These are phyloP conservation scores for Eustoma russellianum DNA, from an alignment of 257 asterid species.

Conservation along the genomic window DNA sequence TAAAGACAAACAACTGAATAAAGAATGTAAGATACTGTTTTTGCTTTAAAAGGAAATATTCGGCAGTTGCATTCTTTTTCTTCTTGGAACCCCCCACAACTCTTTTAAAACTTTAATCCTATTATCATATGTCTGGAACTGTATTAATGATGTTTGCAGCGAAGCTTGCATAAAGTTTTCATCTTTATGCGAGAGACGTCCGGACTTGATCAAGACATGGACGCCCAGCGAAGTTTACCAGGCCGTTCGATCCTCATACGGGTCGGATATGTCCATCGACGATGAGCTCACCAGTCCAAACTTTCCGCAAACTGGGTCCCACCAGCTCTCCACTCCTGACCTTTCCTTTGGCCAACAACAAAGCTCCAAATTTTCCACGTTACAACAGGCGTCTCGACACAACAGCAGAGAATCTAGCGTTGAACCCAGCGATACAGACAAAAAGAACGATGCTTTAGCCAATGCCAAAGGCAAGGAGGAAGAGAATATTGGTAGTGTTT, in stretches of 20 bases:
- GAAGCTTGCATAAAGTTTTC: slow-evolving; percentile 77
- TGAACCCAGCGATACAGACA: slow-evolving; percentile 15
- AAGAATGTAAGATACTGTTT: background rate
- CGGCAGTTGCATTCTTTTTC: background rate
- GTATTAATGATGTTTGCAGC: slow-evolving; percentile 26
- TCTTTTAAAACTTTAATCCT: background rate
- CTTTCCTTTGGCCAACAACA: slow-evolving; percentile 10
- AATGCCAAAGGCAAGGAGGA: slow-evolving; percentile 11
- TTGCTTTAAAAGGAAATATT: background rate
- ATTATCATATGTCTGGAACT: background rate
- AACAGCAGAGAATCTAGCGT: slow-evolving; percentile 22
- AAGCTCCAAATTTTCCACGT: slow-evolving; percentile 5
- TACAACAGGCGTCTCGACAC: slow-evolving; percentile 3
- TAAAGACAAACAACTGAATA: background rate
- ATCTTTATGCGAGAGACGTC: slow-evolving; percentile 52
- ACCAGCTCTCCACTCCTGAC: slow-evolving; percentile 13
- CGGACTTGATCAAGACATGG: slow-evolving; percentile 46
- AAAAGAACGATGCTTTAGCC: slow-evolving; percentile 7
- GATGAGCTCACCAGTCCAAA: slow-evolving; percentile 33
- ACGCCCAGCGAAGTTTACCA: slow-evolving; percentile 34
- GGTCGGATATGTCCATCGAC: slow-evolving; percentile 43
- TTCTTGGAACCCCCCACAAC: background rate
- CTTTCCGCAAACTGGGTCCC: slow-evolving; percentile 4
- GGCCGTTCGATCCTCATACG: slow-evolving; percentile 48
- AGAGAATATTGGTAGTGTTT: slow-evolving; percentile 5